Evolutionary conservation across 208 protist genomes (phyloP).

Genomic region (Cochliopodium minus): DNA sequence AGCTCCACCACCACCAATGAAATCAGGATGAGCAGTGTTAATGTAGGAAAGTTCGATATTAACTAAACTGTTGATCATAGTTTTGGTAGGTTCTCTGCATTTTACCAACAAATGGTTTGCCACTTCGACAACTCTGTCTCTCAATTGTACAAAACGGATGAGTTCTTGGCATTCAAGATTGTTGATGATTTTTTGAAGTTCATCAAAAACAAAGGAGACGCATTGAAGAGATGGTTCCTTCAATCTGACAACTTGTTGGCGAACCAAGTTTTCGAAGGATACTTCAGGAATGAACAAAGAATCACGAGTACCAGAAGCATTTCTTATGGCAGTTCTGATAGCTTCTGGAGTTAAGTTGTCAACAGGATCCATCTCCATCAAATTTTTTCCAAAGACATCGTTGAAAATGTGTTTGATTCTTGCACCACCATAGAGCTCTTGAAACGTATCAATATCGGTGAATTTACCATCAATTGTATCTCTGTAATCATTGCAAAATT

Average conservation of each 20-base stretch:
- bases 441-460: constrained; percentile 41
- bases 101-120: constrained; percentile 54
- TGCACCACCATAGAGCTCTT: constrained; percentile 76
- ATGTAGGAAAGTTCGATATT: constrained; percentile 82
- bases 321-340: constrained; percentile 79
- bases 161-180: constrained; percentile 23
- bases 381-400: constrained; percentile 6
- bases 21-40: constrained; percentile 75
- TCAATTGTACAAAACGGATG: constrained; percentile 61
- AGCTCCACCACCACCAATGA: constrained; percentile 25
- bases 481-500: constrained; percentile 60
- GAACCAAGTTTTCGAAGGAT: constrained; percentile 79
- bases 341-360: constrained; percentile 74
- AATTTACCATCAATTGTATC: constrained; percentile 77
- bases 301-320: constrained; percentile 80
- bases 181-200: constrained; percentile 72
- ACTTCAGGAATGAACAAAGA: constrained; percentile 87
- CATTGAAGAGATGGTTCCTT: constrained; percentile 79
- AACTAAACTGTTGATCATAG: constrained; percentile 74
- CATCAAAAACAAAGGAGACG: constrained; percentile 80
- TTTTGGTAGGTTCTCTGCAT: constrained; percentile 47
- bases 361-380: constrained; percentile 56
- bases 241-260: constrained; percentile 73
- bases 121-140: constrained; percentile 53
- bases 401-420: constrained; percentile 83